A percentile compares a stretch with the other conserved stretches of the same genome.
Conservation (phyloP, 2,329 filamentous ascomycete species). For the Coleophoma eucalyptorum region DNA sequence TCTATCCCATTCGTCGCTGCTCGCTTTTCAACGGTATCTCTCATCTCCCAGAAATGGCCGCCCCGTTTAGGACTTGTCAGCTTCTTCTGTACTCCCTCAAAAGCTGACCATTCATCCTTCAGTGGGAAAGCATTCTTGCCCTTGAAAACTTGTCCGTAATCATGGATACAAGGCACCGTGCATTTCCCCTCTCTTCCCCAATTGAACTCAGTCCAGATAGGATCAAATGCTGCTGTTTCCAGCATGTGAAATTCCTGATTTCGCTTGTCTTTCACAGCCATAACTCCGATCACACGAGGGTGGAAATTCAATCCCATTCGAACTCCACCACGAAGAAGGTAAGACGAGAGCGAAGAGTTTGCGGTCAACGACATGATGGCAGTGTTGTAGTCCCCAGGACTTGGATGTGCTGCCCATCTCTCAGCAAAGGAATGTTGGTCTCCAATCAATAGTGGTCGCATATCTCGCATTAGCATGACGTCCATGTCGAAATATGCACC, state of each 20-base stretch:
- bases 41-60: constrained; percentile 22
- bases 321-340: constrained; percentile 50
- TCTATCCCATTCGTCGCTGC: constrained; percentile 12
- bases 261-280: constrained; percentile 51
- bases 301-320: constrained; percentile 56
- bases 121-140: constrained; percentile 38
- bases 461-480: constrained; percentile 48
- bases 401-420: constrained; percentile 48
- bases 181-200: constrained; percentile 47
- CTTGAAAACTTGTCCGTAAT: constrained; percentile 49
- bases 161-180: constrained; percentile 48
- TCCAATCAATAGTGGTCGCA: constrained; percentile 48
- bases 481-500: constrained; percentile 55
- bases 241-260: constrained; percentile 52
- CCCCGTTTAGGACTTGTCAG: constrained; percentile 15
- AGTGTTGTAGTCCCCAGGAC: constrained; percentile 52
- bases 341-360: constrained; percentile 51
- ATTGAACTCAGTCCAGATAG: constrained; percentile 54
- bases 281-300: constrained; percentile 48
- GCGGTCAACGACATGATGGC: constrained; percentile 51
- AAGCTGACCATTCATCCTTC: constrained; percentile 50
- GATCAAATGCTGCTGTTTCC: constrained; percentile 53
- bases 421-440: constrained; percentile 48
- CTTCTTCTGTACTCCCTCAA: constrained; percentile 38
- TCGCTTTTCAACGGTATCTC: constrained; percentile 8